phyloP scores from a whole-genome alignment of 2,329 filamentous ascomycete genomes.

The Nothophaeocryptopus gaeumannii region DNA sequence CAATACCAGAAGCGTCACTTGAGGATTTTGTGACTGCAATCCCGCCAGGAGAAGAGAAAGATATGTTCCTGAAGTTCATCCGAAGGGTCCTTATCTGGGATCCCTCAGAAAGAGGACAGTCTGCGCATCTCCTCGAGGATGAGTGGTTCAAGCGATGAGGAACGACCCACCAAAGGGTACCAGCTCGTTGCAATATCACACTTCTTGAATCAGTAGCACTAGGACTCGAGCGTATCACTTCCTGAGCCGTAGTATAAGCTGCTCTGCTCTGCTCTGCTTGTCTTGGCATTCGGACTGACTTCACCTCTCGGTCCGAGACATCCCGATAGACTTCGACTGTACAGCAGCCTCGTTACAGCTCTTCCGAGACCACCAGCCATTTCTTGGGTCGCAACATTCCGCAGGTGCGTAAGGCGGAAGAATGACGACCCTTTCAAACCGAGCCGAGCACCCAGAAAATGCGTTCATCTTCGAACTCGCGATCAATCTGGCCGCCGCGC shows the following conservation, averaged over 20 bases:
- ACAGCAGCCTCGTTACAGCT: too few species aligned
- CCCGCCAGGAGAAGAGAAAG: conserved; percentile 26
- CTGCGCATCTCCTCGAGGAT: conserved; percentile 22
- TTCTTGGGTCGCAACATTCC: too few species aligned
- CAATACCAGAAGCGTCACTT: conserved; percentile 20
- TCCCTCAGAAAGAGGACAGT: conserved; percentile 19
- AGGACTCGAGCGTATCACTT: too few species aligned
- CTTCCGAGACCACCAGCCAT: background rate
- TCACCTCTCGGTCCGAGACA: background rate
- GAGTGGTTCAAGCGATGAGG: conserved; percentile 17
- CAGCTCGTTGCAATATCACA: too few species aligned
- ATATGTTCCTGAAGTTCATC: conserved; percentile 28
- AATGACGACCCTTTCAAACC: conserved; percentile 4
- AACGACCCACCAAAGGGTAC: too few species aligned
- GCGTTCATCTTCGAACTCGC: background rate
- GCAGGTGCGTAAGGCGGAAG: background rate
- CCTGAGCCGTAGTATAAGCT: too few species aligned
- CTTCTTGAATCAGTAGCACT: too few species aligned
- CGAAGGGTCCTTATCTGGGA: conserved; percentile 30
- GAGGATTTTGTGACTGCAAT: conserved; percentile 23
- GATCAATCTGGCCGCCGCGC: too few species aligned
- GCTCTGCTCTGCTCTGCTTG: too few species aligned
- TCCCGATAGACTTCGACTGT: background rate
- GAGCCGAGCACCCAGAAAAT: background rate
- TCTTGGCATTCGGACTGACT: too few species aligned